Evolutionary conservation across 2,329 filamentous ascomycete species (phyloP).

Genomic region (Verticillium tricorpus): DNA sequence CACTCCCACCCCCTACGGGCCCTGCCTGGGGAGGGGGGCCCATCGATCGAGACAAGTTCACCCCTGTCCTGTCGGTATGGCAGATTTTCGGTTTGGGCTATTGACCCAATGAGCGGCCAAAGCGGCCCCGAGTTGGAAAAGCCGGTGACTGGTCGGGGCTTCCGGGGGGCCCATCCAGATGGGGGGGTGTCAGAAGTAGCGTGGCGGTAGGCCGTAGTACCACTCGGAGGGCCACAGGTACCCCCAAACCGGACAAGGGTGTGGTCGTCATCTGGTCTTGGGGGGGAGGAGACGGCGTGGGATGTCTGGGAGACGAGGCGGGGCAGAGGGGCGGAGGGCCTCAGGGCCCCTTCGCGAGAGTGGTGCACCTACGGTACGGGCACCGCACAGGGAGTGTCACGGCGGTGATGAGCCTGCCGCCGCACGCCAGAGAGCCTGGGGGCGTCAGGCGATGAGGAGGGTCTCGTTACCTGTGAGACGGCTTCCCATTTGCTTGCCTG

Average conservation of each 20-base stretch:
- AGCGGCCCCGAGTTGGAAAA: slow-evolving; percentile 8
- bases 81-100: neutral
- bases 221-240: neutral
- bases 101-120: slow-evolving; percentile 5
- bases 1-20: neutral
- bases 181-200: slow-evolving; percentile 6
- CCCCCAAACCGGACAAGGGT: neutral
- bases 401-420: neutral
- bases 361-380: neutral
- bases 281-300: neutral
- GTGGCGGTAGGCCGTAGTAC: neutral
- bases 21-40: neutral
- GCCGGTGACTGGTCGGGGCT: slow-evolving; percentile 8
- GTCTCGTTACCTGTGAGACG: neutral
- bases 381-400: no score
- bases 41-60: neutral
- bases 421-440: neutral
- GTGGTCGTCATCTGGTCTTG: neutral
- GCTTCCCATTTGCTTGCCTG: neutral
- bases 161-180: slow-evolving; percentile 2
- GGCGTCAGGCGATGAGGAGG: neutral
- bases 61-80: neutral
- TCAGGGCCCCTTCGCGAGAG: neutral
- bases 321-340: neutral
- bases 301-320: neutral